Evolutionary conservation across 306 rosid species (phyloP).

Genomic region (Datisca glomerata): DNA sequence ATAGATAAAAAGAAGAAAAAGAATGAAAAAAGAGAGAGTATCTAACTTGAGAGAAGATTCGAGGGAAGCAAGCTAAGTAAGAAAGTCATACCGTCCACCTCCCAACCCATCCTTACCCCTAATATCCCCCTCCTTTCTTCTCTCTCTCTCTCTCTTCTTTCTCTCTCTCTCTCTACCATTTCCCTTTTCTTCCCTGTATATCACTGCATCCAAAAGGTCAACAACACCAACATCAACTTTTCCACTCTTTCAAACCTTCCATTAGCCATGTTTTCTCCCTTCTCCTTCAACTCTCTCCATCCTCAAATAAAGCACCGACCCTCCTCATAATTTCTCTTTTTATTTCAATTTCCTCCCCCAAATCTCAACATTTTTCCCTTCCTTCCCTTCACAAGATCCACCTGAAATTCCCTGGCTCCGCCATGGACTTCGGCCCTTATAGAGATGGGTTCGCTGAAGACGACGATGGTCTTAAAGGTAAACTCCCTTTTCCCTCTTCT

Average conservation of each 20-base stretch:
- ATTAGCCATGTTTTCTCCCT: background rate
- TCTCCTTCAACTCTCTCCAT: background rate
- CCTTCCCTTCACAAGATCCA: too few species aligned
- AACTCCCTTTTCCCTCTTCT: conserved; percentile 9
- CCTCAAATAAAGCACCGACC: background rate
- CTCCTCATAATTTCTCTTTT: too few species aligned
- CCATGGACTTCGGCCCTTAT: too few species aligned
- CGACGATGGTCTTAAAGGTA: conserved; percentile 11
- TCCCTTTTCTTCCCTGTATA: conserved; percentile 1
- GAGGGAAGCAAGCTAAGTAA: background rate
- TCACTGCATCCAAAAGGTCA: background rate
- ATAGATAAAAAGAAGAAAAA: background rate
- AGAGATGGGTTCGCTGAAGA: conserved; percentile 1
- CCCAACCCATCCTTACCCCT: too few species aligned
- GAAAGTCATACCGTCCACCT: background rate
- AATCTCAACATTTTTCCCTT: too few species aligned
- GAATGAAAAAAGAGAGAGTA: background rate
- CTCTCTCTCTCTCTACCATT: background rate
- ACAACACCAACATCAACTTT: background rate
- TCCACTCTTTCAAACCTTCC: background rate
- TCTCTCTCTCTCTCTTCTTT: background rate
- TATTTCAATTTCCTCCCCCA: too few species aligned
- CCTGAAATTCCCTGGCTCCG: too few species aligned
- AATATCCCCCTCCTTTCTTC: background rate
- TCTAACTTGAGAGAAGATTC: background rate